Conservation (phyloP, 192 early-diverging fungal genomes). For the Rhizophagus clarus region DNA sequence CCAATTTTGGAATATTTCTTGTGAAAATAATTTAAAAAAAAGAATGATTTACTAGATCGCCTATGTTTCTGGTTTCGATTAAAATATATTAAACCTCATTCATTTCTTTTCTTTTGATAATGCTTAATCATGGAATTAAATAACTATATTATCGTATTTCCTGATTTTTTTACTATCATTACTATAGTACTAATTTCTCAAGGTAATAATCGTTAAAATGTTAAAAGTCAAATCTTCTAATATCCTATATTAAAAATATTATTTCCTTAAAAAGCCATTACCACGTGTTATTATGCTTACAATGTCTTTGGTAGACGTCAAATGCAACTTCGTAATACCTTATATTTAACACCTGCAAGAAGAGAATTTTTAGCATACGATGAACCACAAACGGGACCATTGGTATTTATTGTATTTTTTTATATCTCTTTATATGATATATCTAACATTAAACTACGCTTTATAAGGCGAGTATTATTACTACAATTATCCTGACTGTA, state of each 20-base stretch:
- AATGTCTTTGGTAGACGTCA: conserved; percentile 21
- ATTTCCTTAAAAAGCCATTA: not conserved
- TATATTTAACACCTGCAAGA: not conserved
- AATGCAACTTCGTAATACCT: not conserved
- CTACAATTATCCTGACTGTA: conserved; percentile 2
- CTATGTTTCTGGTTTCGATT: too few relatives aligned
- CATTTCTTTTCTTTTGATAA: not conserved
- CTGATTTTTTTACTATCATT: not conserved
- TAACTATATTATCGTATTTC: not conserved
- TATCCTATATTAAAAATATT: not conserved
- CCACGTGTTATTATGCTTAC: conserved; percentile 16
- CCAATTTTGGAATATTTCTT: not conserved
- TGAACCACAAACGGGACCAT: conserved; percentile 2
- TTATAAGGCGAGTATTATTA: conserved; percentile 3
- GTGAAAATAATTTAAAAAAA: not conserved
- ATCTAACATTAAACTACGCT: not conserved
- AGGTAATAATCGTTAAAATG: not conserved
- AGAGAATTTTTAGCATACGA: conserved; percentile 8
- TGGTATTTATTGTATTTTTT: not conserved
- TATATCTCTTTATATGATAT: not conserved
- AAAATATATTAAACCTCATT: not conserved
- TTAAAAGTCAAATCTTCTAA: not conserved
- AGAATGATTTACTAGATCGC: too few relatives aligned
- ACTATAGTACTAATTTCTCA: conserved; percentile 7
- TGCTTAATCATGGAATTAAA: not conserved